Percentiles rank a stretch among this genome's conserved stretches.
Evolutionary conservation across 495 filamentous ascomycete species (phyloP).

Genomic region (Penicillium cataractarum): DNA sequence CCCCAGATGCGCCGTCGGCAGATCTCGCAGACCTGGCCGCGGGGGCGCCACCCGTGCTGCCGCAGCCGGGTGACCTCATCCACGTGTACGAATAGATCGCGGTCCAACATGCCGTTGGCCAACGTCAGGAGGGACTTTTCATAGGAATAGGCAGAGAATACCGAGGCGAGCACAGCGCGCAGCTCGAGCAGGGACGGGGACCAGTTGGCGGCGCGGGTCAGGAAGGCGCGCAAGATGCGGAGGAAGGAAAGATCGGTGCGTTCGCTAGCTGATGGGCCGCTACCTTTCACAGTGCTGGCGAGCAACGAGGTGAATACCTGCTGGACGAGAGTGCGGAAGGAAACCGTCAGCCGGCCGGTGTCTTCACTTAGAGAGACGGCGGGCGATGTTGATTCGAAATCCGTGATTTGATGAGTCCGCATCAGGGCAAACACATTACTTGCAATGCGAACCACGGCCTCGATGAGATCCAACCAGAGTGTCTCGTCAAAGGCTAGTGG

Average conservation of each 20-base stretch:
- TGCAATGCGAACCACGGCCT: slow-evolving; percentile 78
- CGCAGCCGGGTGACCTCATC: slow-evolving; percentile 71
- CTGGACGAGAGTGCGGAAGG: slow-evolving; percentile 80
- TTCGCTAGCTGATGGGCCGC: slow-evolving; percentile 38
- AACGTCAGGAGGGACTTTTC: slow-evolving; percentile 85
- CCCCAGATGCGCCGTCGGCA: slow-evolving; percentile 89
- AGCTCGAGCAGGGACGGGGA: slow-evolving; percentile 89
- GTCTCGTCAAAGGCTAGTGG: slow-evolving; percentile 75
- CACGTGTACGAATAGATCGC: slow-evolving; percentile 87
- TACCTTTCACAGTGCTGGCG: slow-evolving; percentile 57
- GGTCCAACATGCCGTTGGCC: slow-evolving; percentile 83
- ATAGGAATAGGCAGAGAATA: slow-evolving; percentile 94
- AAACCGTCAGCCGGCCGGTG: slow-evolving; percentile 54
- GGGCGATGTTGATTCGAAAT: slow-evolving; percentile 17
- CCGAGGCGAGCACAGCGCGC: slow-evolving; percentile 78
- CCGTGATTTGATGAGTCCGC: slow-evolving; percentile 27
- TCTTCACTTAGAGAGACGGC: slow-evolving; percentile 19
- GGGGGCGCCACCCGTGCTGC: slow-evolving; percentile 87
- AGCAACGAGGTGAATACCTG: slow-evolving; percentile 89
- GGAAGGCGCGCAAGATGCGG: slow-evolving; percentile 84
- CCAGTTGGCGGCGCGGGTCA: slow-evolving; percentile 76
- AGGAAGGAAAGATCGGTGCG: slow-evolving; percentile 77
- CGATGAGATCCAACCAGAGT: slow-evolving; percentile 91
- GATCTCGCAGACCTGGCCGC: slow-evolving; percentile 82
- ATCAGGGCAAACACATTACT: slow-evolving; percentile 57